These are phyloP conservation scores for Kurtzmaniella quercitrusa DNA, from an alignment of 1,139 yeast species.

Conservation along the genomic window DNA sequence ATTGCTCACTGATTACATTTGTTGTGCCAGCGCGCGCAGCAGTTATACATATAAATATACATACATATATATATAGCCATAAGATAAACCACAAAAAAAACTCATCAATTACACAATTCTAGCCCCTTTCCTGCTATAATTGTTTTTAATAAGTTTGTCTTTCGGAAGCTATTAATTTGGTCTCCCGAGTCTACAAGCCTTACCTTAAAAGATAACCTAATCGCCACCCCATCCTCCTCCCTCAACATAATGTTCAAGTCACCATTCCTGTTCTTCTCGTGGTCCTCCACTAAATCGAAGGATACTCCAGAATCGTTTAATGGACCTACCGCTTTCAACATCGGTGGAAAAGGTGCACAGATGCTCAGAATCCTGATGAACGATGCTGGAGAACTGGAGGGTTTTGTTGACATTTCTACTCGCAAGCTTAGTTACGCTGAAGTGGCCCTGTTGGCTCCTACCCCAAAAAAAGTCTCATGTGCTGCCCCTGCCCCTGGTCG, in stretches of 20 bases:
- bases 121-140: too few species aligned
- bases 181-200: neutral
- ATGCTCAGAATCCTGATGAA: constrained; percentile 35
- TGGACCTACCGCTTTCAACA: constrained; percentile 6
- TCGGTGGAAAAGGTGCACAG: constrained; percentile 8
- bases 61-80: neutral
- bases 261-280: constrained; percentile 6
- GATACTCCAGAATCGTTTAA: neutral
- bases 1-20: neutral
- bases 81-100: neutral
- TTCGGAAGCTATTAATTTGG: neutral
- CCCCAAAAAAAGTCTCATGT: constrained; percentile 15
- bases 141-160: neutral
- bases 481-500: constrained; percentile 9
- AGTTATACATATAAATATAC: neutral
- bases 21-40: neutral
- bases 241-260: constrained; percentile 6
- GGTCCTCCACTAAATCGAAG: constrained; percentile 6
- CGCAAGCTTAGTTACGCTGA: constrained; percentile 43
- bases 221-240: neutral
- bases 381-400: constrained; percentile 22
- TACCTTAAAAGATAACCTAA: neutral
- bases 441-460: constrained; percentile 29
- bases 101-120: neutral
- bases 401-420: constrained; percentile 35